A percentile compares a stretch with the other conserved stretches of the same genome.
Conservation (phyloP, 2,329 filamentous ascomycete genomes). For the Fusarium fujikuroi region DNA sequence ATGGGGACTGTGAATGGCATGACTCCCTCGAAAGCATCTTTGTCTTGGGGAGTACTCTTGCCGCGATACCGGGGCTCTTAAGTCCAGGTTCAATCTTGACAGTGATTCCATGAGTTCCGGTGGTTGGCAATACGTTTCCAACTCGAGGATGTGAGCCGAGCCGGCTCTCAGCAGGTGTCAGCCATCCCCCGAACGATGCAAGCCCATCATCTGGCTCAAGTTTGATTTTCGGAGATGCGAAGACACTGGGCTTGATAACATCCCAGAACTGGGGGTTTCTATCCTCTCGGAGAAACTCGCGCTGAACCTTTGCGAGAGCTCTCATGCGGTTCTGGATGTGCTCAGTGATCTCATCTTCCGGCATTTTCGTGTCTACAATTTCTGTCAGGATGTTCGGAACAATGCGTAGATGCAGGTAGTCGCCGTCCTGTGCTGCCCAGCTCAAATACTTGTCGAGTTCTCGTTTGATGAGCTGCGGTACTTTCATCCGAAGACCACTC, state of each 20-base stretch:
- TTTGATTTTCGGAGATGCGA: conserved; percentile 35
- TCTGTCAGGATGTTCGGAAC: conserved; percentile 55
- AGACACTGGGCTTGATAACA: conserved; percentile 37
- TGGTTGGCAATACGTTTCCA: conserved; percentile 25
- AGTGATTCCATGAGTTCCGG: not conserved
- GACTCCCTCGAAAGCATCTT: not conserved
- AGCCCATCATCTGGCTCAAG: conserved; percentile 28
- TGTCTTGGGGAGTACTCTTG: not conserved
- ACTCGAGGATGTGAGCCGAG: not conserved
- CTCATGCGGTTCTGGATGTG: conserved; percentile 52
- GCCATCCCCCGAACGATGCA: conserved; percentile 11
- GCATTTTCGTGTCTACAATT: conserved; percentile 47
- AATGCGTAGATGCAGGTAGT: conserved; percentile 48
- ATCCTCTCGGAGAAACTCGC: conserved; percentile 49
- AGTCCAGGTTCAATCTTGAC: conserved; percentile 24
- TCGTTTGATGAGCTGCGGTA: conserved; percentile 48
- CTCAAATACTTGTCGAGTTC: conserved; percentile 50
- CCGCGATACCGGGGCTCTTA: conserved; percentile 12
- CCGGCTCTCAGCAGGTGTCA: conserved; percentile 1
- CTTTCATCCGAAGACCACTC: conserved; percentile 48
- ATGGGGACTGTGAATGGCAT: not conserved
- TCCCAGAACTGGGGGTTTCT: conserved; percentile 48
- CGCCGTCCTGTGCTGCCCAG: conserved; percentile 57
- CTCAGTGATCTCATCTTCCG: conserved; percentile 48
- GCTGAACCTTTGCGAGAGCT: conserved; percentile 50